Percentiles rank a stretch among this genome's conserved stretches.
Evolutionary conservation across 2,329 filamentous ascomycete genomes (phyloP).

Genomic region (Fusarium ramigenum): DNA sequence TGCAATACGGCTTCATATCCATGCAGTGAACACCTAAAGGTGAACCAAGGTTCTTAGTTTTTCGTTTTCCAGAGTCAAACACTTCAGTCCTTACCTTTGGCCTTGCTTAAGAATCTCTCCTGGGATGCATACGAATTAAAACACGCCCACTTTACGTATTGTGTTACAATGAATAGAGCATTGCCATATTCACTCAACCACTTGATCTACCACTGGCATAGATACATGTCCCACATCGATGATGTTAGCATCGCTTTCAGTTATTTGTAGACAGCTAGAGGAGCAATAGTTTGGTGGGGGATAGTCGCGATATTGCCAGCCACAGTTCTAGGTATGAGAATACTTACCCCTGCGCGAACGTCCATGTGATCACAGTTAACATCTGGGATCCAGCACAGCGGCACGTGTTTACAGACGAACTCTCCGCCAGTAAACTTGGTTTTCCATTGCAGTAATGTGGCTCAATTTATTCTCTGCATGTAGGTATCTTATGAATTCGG

Average conservation of each 20-base stretch:
- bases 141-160: background rate
- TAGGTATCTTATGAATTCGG: background rate
- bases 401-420: background rate
- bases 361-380: background rate
- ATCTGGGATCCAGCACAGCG: background rate
- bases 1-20: background rate
- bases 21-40: background rate
- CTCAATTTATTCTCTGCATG: background rate
- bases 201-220: background rate
- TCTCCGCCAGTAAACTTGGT: background rate
- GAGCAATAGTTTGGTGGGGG: background rate
- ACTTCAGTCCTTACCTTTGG: background rate
- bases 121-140: background rate
- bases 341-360: background rate
- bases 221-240: background rate
- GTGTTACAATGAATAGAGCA: background rate
- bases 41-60: too few relatives aligned
- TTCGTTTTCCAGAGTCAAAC: background rate
- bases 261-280: background rate
- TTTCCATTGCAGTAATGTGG: background rate
- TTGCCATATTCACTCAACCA: background rate
- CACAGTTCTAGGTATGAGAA: background rate
- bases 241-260: background rate
- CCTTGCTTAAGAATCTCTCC: background rate
- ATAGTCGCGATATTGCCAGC: background rate